Evolutionary conservation across 495 filamentous ascomycete genomes (phyloP).

Genomic region (Neurospora sp.): DNA sequence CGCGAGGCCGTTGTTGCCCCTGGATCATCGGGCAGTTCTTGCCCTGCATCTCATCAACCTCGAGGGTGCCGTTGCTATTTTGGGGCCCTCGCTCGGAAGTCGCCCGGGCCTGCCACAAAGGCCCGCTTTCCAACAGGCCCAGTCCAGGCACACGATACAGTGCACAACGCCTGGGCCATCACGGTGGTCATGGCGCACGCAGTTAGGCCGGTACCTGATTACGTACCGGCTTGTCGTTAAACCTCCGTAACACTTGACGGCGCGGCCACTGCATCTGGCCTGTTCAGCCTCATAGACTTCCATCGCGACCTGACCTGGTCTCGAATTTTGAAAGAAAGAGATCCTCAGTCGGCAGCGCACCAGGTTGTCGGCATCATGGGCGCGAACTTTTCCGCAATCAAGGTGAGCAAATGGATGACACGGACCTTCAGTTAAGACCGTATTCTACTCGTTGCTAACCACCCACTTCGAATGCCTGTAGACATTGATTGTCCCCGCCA

Average conservation of each 20-base stretch:
- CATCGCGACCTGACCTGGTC: background rate
- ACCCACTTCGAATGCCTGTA: slow-evolving; percentile 20
- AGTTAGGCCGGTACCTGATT: background rate
- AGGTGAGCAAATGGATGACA: slow-evolving; percentile 23
- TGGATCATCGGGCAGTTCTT: background rate
- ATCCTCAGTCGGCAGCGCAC: background rate
- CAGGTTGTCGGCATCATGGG: slow-evolving; percentile 21
- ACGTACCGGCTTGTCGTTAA: background rate
- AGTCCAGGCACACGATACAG: background rate
- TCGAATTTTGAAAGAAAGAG: background rate
- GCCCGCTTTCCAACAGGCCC: background rate
- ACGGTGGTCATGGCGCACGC: background rate
- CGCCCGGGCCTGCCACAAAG: background rate
- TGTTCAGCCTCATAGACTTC: background rate
- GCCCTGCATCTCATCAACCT: background rate
- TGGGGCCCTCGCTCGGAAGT: background rate
- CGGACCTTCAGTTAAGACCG: background rate
- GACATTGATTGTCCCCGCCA: slow-evolving; percentile 68
- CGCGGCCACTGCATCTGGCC: background rate
- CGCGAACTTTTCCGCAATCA: slow-evolving; percentile 32
- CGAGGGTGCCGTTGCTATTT: background rate
- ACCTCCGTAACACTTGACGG: background rate
- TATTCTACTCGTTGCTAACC: background rate
- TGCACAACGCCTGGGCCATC: background rate
- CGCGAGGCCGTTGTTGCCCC: background rate